phyloP scores from a whole-genome alignment of 441 rosid species.

The Bocquillonia castaneifolia region DNA sequence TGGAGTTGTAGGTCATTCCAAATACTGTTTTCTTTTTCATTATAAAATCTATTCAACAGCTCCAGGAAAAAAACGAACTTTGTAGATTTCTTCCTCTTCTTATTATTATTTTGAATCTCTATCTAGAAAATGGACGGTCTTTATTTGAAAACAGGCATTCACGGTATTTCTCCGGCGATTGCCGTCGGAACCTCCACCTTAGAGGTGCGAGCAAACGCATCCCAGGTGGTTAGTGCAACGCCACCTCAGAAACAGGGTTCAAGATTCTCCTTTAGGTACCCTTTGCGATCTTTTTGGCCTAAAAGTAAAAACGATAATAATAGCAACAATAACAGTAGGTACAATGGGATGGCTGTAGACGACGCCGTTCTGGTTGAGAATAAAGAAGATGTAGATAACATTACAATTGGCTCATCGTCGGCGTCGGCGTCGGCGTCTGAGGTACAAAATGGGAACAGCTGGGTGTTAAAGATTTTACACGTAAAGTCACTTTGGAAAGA shows the following conservation, averaged over 20 bases:
- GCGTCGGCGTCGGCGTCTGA: slow-evolving; percentile 23
- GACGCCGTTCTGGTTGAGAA: slow-evolving; percentile 53
- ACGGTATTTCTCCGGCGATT: slow-evolving; percentile 53
- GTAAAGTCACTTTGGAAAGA: slow-evolving; percentile 58
- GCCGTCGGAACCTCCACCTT: slow-evolving; percentile 37
- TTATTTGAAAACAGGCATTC: slow-evolving; percentile 56
- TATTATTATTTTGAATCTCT: too few relatives aligned
- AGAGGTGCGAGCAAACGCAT: slow-evolving; percentile 40
- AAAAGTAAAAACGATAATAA: slow-evolving; percentile 32
- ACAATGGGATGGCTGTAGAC: slow-evolving; percentile 55
- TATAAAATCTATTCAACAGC: neutral
- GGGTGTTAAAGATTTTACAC: slow-evolving; percentile 85
- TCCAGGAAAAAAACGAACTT: neutral
- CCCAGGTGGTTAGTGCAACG: slow-evolving; percentile 45
- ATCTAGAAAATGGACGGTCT: slow-evolving; percentile 49
- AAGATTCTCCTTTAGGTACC: slow-evolving; percentile 61
- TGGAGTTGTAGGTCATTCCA: too few relatives aligned
- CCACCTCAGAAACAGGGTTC: slow-evolving; percentile 41
- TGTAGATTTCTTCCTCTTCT: neutral
- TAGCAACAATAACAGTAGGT: slow-evolving; percentile 13
- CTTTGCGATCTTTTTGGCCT: slow-evolving; percentile 64
- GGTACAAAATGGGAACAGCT: slow-evolving; percentile 49
- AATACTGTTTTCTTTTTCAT: neutral
- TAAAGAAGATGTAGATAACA: slow-evolving; percentile 25
- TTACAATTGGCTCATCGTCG: slow-evolving; percentile 25